Conservation (phyloP, 2,329 filamentous ascomycete species). For the Ilyonectria destructans region DNA sequence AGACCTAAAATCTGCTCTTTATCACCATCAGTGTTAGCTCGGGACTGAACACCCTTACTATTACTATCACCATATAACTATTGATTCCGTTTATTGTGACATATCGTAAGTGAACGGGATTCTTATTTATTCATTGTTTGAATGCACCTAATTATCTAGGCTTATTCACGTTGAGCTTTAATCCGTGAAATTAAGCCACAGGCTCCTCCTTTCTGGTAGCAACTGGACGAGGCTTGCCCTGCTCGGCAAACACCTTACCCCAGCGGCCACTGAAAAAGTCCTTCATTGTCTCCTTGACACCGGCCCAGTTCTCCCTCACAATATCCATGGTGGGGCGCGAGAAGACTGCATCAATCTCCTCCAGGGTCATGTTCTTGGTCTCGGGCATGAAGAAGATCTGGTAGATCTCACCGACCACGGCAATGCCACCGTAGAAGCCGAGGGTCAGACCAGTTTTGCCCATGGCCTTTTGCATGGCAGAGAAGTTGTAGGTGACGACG, state of each 20-base stretch:
- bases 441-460: slow-evolving; percentile 75
- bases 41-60: no score
- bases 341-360: slow-evolving; percentile 81
- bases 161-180: background rate
- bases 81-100: no score
- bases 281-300: slow-evolving; percentile 51
- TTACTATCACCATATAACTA: no score
- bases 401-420: slow-evolving; percentile 79
- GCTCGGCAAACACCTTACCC: slow-evolving; percentile 47
- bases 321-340: slow-evolving; percentile 75
- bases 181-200: background rate
- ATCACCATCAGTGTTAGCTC: no score
- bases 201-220: slow-evolving; percentile 5
- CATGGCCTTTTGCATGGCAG: slow-evolving; percentile 79
- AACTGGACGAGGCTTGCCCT: slow-evolving; percentile 28
- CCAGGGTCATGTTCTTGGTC: slow-evolving; percentile 78
- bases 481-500: slow-evolving; percentile 84
- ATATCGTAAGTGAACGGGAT: no score
- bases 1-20: no score
- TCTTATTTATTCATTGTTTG: no score
- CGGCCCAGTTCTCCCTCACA: slow-evolving; percentile 70
- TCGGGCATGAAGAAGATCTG: slow-evolving; percentile 84
- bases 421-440: slow-evolving; percentile 83
- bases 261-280: slow-evolving; percentile 45
- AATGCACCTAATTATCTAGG: no score